phyloP scores from a whole-genome alignment of 768 basidiomycete genomes.

The Mrakia blollopis region DNA sequence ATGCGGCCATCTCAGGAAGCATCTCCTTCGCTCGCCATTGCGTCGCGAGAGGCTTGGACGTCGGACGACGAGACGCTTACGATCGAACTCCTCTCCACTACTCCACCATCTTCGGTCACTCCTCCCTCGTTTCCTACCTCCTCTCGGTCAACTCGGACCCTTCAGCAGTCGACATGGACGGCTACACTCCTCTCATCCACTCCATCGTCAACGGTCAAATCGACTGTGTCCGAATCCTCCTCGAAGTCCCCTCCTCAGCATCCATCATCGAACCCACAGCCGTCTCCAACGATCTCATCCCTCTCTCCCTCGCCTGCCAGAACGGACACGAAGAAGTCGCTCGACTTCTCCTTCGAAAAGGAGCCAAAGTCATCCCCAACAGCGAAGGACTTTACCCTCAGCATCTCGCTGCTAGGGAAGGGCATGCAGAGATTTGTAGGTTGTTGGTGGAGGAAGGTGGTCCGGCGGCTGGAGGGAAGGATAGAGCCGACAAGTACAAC shows the following conservation, averaged over 20 bases:
- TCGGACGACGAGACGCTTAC: conserved; percentile 76
- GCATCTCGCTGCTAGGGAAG: conserved; percentile 89
- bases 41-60: conserved; percentile 61
- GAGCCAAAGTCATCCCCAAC: conserved; percentile 74
- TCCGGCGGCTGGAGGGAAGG: conserved; percentile 50
- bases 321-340: conserved; percentile 82
- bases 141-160: conserved; percentile 61
- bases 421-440: conserved; percentile 77
- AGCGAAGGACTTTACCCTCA: conserved; percentile 96
- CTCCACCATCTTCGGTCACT: conserved; percentile 87
- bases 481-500: conserved; percentile 95
- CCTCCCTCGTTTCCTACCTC: conserved; percentile 66
- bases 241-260: conserved; percentile 35
- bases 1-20: conserved; percentile 80
- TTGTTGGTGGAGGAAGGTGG: conserved; percentile 61
- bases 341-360: conserved; percentile 65
- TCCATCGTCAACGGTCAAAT: conserved; percentile 81
- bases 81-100: conserved; percentile 93
- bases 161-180: conserved; percentile 78
- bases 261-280: conserved; percentile 51
- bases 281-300: conserved; percentile 64
- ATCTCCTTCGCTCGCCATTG: conserved; percentile 70
- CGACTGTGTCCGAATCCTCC: conserved; percentile 74
- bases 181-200: conserved; percentile 88
- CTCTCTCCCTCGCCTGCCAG: conserved; percentile 84